Percentiles rank a stretch among this genome's conserved stretches.
phyloP scores from a whole-genome alignment of 2,329 filamentous ascomycete species.

The Curvularia sp. region DNA sequence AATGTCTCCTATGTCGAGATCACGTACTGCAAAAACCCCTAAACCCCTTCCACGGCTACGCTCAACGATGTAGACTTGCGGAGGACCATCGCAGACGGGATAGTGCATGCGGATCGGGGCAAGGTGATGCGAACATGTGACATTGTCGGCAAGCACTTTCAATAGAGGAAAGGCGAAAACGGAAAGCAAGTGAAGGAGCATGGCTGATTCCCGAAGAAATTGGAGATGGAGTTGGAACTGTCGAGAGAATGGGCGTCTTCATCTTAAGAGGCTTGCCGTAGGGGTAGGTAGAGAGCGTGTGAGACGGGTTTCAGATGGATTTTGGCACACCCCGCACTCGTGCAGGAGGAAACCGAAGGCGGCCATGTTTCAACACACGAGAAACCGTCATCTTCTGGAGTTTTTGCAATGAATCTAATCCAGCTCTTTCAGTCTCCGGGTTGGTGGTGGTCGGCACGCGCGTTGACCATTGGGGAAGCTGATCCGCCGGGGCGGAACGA shows the following conservation, averaged over 20 bases:
- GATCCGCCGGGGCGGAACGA: conserved; percentile 2
- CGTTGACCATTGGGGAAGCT: neutral
- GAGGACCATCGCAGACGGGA: conserved; percentile 33
- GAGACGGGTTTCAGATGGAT: conserved; percentile 28
- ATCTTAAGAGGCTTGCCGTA: conserved; percentile 1
- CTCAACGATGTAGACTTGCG: conserved; percentile 37
- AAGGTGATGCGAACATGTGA: conserved; percentile 20
- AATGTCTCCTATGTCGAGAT: conserved; percentile 49
- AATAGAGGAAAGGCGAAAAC: neutral
- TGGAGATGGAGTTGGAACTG: neutral
- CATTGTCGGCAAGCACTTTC: conserved; percentile 9
- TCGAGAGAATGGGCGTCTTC: neutral
- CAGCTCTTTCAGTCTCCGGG: neutral
- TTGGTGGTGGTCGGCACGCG: neutral
- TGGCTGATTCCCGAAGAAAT: neutral
- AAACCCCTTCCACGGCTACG: conserved; percentile 52
- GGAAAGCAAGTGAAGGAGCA: neutral
- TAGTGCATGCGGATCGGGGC: conserved; percentile 27
- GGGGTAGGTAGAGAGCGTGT: neutral
- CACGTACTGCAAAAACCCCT: conserved; percentile 50
- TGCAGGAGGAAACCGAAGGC: conserved; percentile 4
- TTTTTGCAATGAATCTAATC: neutral
- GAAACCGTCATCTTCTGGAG: neutral
- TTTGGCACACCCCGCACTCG: conserved; percentile 18
- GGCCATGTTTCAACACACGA: neutral